These are phyloP conservation scores for Trypanosoma lewisi DNA, from an alignment of 208 protist genomes.

Conservation along the genomic window DNA sequence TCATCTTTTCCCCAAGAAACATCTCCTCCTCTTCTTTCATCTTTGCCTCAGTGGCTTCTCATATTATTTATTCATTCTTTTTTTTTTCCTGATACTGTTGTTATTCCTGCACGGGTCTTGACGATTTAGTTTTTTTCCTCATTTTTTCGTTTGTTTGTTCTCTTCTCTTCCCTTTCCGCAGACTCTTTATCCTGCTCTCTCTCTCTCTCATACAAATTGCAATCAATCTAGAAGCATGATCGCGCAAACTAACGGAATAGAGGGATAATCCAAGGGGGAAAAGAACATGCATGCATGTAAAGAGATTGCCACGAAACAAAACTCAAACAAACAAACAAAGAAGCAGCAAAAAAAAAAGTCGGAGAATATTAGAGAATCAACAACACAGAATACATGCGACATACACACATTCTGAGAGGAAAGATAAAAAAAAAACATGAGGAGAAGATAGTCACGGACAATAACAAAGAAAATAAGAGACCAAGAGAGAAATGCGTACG, in stretches of 20 bases:
- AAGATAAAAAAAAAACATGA: neutral
- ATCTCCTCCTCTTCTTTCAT: constrained; percentile 13
- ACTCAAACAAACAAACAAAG: neutral
- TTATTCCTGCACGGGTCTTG: constrained; percentile 13
- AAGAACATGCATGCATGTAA: no score
- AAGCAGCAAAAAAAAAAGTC: neutral
- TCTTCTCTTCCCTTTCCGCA: constrained; percentile 22
- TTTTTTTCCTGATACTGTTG: constrained; percentile 4
- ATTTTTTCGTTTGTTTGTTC: constrained; percentile 24
- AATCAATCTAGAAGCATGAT: neutral
- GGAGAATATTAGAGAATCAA: no score
- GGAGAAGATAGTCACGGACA: neutral
- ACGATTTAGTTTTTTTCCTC: neutral
- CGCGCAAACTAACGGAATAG: neutral
- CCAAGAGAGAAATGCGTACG: neutral
- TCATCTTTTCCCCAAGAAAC: constrained; percentile 14
- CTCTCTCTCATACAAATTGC: neutral
- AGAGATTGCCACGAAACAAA: no score
- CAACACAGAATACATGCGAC: neutral
- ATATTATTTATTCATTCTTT: constrained; percentile 5
- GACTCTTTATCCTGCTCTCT: no score
- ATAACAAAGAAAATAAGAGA: neutral
- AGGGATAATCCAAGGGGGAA: neutral
- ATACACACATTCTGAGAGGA: neutral
- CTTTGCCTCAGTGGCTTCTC: constrained; percentile 7